These are phyloP conservation scores for Collybia nuda DNA, from an alignment of 768 basidiomycete species.

Conservation along the genomic window DNA sequence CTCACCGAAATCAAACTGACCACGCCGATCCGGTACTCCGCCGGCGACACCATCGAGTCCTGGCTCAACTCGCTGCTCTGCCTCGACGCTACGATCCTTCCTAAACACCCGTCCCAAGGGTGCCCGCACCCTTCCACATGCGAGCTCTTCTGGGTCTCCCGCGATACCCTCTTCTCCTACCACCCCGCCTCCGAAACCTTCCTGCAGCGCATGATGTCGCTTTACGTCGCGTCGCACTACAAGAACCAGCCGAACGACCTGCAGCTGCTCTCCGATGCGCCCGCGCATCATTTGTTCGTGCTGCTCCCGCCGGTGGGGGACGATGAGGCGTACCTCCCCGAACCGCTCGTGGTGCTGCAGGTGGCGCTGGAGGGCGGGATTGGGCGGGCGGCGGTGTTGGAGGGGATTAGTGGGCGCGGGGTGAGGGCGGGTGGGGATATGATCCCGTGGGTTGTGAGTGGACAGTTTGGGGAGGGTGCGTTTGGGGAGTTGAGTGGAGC, in stretches of 20 bases:
- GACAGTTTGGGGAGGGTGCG: conserved; percentile 94
- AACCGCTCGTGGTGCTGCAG: conserved; percentile 93
- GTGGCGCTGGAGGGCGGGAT: conserved; percentile 96
- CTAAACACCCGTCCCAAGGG: conserved; percentile 55
- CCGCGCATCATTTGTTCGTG: conserved; percentile 95
- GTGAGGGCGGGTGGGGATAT: conserved; percentile 87
- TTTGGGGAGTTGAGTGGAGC: conserved; percentile 93
- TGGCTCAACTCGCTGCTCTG: conserved; percentile 93
- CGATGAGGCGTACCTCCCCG: conserved; percentile 87
- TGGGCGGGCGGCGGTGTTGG: conserved; percentile 80
- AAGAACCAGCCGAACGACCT: conserved; percentile 99
- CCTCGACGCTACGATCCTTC: conserved; percentile 74
- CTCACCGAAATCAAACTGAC: conserved; percentile 94
- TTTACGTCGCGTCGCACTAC: conserved; percentile 97
- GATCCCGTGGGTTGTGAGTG: conserved; percentile 95
- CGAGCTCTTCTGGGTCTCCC: conserved; percentile 92
- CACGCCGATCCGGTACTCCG: conserved; percentile 89
- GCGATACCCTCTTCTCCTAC: conserved; percentile 96
- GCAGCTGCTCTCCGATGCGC: conserved; percentile 96
- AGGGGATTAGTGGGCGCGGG: conserved; percentile 81
- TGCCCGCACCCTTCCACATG: conserved; percentile 93
- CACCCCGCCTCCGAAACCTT: conserved; percentile 98
- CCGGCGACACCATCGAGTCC: conserved; percentile 86
- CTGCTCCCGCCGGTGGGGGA: conserved; percentile 90
- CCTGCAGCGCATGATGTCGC: conserved; percentile 96